Conservation (phyloP, 75 land plant species). For the Selaginella moellendorffii region DNA sequence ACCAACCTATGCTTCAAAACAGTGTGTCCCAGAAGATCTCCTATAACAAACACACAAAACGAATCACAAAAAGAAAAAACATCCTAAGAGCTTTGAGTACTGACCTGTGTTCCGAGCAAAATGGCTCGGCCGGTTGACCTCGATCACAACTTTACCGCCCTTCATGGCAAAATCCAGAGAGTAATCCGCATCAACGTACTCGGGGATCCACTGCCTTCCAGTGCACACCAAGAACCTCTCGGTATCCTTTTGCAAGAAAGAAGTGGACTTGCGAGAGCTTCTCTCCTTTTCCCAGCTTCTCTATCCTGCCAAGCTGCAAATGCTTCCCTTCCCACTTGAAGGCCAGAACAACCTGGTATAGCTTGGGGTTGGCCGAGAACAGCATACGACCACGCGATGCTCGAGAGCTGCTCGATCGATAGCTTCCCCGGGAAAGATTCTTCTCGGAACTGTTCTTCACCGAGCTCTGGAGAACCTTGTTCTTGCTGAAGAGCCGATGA, state of each 20-base stretch:
- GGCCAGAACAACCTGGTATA: conserved; percentile 52
- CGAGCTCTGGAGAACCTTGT: conserved; percentile 5
- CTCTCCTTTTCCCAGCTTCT: conserved; percentile 70
- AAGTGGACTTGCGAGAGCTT: conserved; percentile 45
- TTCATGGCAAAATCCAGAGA: no score
- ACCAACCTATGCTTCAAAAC: no score
- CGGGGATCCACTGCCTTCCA: conserved; percentile 63
- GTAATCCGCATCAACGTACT: conserved; percentile 60
- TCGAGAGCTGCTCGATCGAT: conserved; percentile 61
- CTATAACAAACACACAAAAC: no score
- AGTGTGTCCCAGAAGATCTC: no score
- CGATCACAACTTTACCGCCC: conserved; percentile 62
- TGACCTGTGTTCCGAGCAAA: no score
- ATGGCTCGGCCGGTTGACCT: no score
- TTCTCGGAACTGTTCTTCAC: no score
- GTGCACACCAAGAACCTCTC: conserved; percentile 68
- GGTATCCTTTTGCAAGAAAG: conserved; percentile 78
- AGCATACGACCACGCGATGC: conserved; percentile 89
- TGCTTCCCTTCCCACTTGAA: conserved; percentile 53
- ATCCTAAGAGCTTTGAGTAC: no score
- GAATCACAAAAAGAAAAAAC: no score
- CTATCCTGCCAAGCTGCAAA: conserved; percentile 33
- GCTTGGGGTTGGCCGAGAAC: conserved; percentile 63
- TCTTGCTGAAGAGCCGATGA: background rate
- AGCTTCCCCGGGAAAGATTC: no score